Conservation (phyloP, 441 rosid species). For the Croton setiger region DNA sequence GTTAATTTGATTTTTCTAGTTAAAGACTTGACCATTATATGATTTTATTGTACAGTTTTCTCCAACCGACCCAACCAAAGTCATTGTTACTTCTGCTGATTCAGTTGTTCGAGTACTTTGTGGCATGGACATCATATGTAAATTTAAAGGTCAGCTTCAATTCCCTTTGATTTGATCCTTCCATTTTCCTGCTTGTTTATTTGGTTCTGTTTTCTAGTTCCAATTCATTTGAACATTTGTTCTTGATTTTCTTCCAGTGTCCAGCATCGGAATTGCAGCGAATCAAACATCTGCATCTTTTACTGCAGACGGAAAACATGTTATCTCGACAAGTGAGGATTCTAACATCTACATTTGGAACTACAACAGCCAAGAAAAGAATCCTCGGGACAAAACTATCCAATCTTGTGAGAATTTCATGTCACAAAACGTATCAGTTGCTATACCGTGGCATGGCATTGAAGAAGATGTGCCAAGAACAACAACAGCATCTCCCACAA, state of each 20-base stretch:
- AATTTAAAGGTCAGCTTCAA: slow-evolving; percentile 62
- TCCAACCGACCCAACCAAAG: slow-evolving; percentile 68
- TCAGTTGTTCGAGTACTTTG: slow-evolving; percentile 74
- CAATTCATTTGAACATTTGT: background rate
- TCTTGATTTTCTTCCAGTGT: slow-evolving; percentile 11
- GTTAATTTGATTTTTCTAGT: slow-evolving; percentile 1
- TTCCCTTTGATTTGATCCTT: slow-evolving; percentile 17
- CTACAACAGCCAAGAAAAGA: slow-evolving; percentile 32
- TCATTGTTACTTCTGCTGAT: slow-evolving; percentile 88
- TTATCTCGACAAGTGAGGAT: slow-evolving; percentile 74
- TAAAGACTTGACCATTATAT: slow-evolving; percentile 14
- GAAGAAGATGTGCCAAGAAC: slow-evolving; percentile 23
- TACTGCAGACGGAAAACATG: slow-evolving; percentile 75
- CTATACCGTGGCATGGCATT: slow-evolving; percentile 85
- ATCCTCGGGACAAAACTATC: slow-evolving; percentile 36
- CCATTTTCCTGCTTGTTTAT: background rate
- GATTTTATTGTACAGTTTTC: slow-evolving; percentile 49
- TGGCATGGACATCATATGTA: slow-evolving; percentile 64
- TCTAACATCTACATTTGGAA: slow-evolving; percentile 81
- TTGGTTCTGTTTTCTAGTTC: background rate
- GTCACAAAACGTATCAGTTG: slow-evolving; percentile 66
- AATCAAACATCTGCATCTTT: slow-evolving; percentile 70
- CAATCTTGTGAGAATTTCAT: slow-evolving; percentile 67
- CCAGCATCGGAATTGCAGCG: slow-evolving; percentile 55
- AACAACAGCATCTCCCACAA: slow-evolving; percentile 19